A percentile compares a stretch with the other conserved stretches of the same genome.
These are phyloP conservation scores for Penicillium brevicompactum DNA, from an alignment of 2,329 filamentous ascomycete genomes.

Conservation along the genomic window DNA sequence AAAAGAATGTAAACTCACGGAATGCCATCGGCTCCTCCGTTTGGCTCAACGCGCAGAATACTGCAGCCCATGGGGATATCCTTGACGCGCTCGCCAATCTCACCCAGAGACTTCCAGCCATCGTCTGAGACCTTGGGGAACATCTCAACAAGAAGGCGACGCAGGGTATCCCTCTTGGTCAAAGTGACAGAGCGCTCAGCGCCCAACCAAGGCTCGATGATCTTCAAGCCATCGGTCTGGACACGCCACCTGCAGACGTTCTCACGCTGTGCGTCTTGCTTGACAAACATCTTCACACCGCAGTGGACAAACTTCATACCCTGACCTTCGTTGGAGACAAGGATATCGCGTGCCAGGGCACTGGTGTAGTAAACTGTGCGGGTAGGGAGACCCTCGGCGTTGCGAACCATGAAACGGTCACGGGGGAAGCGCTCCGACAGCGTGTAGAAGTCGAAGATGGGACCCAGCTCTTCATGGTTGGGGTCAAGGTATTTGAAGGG, in stretches of 20 bases:
- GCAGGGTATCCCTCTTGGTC: slow-evolving; percentile 76
- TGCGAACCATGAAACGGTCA: slow-evolving; percentile 94
- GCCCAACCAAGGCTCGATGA: slow-evolving; percentile 88
- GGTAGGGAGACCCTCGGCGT: slow-evolving; percentile 80
- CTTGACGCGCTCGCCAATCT: slow-evolving; percentile 81
- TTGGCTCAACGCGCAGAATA: slow-evolving; percentile 80
- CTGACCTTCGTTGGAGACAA: slow-evolving; percentile 82
- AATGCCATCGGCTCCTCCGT: slow-evolving; percentile 62
- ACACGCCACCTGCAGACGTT: slow-evolving; percentile 93
- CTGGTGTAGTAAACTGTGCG: slow-evolving; percentile 98
- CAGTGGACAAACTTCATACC: slow-evolving; percentile 96
- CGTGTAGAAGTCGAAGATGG: slow-evolving; percentile 82
- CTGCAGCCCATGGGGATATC: slow-evolving; percentile 89
- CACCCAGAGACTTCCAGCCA: slow-evolving; percentile 74
- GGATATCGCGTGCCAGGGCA: slow-evolving; percentile 78
- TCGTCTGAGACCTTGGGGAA: slow-evolving; percentile 83
- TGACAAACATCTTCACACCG: slow-evolving; percentile 98
- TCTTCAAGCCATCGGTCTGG: slow-evolving; percentile 88
- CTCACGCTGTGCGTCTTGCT: slow-evolving; percentile 85
- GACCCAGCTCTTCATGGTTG: slow-evolving; percentile 73
- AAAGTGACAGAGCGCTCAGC: slow-evolving; percentile 74
- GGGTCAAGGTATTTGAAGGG: slow-evolving; percentile 87
- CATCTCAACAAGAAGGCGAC: slow-evolving; percentile 87
- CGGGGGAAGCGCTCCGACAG: slow-evolving; percentile 82
- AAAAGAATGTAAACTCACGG: slow-evolving; percentile 36